Percentiles rank a stretch among this genome's conserved stretches.
Evolutionary conservation across 768 basidiomycete species (phyloP).

Genomic region (Agaricus sinodeliciosus): DNA sequence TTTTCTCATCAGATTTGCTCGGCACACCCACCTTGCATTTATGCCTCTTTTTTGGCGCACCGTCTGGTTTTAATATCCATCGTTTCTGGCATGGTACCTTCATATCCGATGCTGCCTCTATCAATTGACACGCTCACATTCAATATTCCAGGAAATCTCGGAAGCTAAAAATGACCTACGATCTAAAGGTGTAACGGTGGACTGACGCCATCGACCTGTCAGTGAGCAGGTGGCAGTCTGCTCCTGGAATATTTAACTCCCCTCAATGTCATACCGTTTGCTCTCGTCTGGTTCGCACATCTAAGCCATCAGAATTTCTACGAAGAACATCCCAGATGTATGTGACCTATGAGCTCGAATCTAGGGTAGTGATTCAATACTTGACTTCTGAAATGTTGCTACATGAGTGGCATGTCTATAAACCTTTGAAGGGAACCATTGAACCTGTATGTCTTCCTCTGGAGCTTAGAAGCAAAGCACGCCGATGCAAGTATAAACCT

Average conservation of each 20-base stretch:
- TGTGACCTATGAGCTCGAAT: conserved; percentile 3
- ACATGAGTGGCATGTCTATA: not conserved
- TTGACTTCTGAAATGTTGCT: not conserved
- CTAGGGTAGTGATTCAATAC: conserved; percentile 5
- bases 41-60: conserved; percentile 1
- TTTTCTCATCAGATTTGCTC: not conserved
- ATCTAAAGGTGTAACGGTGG: conserved; percentile 53
- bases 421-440: not conserved
- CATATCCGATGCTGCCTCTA: not conserved
- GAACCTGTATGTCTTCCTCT: not conserved
- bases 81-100: not conserved
- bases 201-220: conserved; percentile 20
- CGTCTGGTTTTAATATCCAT: conserved; percentile 1
- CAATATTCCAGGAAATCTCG: conserved; percentile 47
- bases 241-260: not conserved
- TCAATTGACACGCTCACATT: conserved; percentile 7
- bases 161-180: conserved; percentile 49
- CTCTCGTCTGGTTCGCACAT: not conserved
- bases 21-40: not conserved
- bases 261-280: not conserved
- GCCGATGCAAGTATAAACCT: not conserved
- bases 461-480: not conserved
- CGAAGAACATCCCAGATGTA: conserved; percentile 1
- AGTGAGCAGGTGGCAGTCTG: not conserved
- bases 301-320: conserved; percentile 7